Evolutionary conservation across 768 basidiomycete species (phyloP).

Genomic region (Boletellus emodensis): DNA sequence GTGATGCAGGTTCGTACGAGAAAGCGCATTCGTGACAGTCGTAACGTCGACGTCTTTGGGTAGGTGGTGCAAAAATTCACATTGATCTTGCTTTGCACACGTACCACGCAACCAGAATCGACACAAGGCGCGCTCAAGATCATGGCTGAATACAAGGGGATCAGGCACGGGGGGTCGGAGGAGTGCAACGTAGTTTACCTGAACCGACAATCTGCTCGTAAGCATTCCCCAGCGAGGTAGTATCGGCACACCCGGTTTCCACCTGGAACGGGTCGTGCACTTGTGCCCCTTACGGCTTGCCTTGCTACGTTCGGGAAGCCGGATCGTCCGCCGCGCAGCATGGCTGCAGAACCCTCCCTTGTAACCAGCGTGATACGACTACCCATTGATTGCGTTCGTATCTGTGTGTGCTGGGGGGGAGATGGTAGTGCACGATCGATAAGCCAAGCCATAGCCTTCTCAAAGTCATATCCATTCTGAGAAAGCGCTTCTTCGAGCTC

Average conservation of each 20-base stretch:
- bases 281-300: slow-evolving; percentile 24
- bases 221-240: slow-evolving; percentile 93
- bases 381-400: slow-evolving; percentile 58
- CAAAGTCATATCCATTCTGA: slow-evolving; percentile 90
- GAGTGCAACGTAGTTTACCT: slow-evolving; percentile 53
- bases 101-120: slow-evolving; percentile 98
- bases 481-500: slow-evolving; percentile 93
- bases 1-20: slow-evolving; percentile 57
- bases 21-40: slow-evolving; percentile 62
- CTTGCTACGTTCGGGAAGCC: slow-evolving; percentile 25
- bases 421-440: slow-evolving; percentile 65
- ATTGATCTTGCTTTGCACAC: slow-evolving; percentile 93
- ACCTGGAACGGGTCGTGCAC: slow-evolving; percentile 37
- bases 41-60: slow-evolving; percentile 82
- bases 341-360: slow-evolving; percentile 42
- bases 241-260: slow-evolving; percentile 86
- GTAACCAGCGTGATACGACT: slow-evolving; percentile 65
- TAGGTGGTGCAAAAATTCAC: slow-evolving; percentile 93
- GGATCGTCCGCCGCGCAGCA: slow-evolving; percentile 42
- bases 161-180: slow-evolving; percentile 6
- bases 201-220: slow-evolving; percentile 95
- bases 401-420: slow-evolving; percentile 36
- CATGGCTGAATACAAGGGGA: slow-evolving; percentile 57
- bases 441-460: slow-evolving; percentile 91
- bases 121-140: slow-evolving; percentile 89